phyloP scores from a whole-genome alignment of 331 rosid species.

The Prunus yedoensis region DNA sequence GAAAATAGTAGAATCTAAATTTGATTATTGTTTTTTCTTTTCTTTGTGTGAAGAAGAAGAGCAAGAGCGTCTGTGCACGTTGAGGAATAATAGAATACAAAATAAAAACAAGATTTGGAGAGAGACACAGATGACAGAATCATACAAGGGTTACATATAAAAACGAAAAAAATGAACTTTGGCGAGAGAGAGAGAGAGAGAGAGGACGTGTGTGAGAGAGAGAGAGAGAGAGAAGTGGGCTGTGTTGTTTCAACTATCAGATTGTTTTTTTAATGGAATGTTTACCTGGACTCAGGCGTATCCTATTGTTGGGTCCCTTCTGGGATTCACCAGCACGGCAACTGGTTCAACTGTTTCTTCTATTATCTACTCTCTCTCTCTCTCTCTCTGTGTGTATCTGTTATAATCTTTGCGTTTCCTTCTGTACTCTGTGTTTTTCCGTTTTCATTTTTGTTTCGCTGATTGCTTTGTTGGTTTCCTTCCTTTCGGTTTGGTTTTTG shows the following conservation, averaged over 20 bases:
- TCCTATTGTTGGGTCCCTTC: neutral
- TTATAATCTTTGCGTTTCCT: neutral
- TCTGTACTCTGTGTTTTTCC: neutral
- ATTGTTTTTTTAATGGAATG: no score
- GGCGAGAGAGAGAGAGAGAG: neutral
- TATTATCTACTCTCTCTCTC: neutral
- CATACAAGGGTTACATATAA: neutral
- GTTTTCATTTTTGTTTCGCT: neutral
- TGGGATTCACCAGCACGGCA: neutral
- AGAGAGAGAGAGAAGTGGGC: slow-evolving; percentile 9
- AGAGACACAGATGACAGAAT: slow-evolving; percentile 22
- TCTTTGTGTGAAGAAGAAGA: slow-evolving; percentile 20
- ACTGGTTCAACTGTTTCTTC: neutral
- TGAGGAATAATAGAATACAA: slow-evolving; percentile 11
- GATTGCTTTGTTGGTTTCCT: no score
- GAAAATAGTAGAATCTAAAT: slow-evolving; percentile 34
- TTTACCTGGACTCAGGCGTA: neutral
- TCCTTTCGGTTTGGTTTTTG: neutral
- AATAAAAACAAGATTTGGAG: slow-evolving; percentile 17
- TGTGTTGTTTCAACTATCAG: no score
- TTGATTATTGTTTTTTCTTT: neutral
- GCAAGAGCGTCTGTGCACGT: slow-evolving; percentile 33
- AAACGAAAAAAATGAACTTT: neutral
- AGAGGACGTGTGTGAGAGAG: neutral
- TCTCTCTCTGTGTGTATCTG: neutral